Conservation (phyloP, 768 basidiomycete genomes). For the Psilocybe subaeruginosa region DNA sequence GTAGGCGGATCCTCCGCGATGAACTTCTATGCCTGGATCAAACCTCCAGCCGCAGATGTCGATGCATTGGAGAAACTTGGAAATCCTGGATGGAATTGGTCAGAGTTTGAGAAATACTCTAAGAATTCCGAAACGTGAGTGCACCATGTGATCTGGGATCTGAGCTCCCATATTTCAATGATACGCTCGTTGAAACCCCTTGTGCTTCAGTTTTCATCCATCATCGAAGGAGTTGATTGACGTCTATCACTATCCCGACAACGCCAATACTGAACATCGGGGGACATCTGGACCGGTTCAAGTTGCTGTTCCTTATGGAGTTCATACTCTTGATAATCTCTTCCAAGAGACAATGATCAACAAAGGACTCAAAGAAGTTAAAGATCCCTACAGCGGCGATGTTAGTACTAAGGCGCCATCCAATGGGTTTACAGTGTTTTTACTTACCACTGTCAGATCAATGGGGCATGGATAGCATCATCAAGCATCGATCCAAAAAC, state of each 20-base stretch:
- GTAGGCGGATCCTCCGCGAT: conserved; percentile 47
- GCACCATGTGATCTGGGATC: not conserved
- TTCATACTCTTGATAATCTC: conserved; percentile 29
- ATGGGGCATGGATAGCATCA: conserved; percentile 22
- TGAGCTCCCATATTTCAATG: not conserved
- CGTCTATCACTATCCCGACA: conserved; percentile 26
- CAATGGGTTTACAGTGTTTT: too few species aligned
- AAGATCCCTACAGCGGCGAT: conserved; percentile 34
- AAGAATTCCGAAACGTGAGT: conserved; percentile 40
- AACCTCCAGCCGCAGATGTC: conserved; percentile 33
- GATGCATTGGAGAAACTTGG: conserved; percentile 49
- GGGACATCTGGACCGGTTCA: conserved; percentile 34
- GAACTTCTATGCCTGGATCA: conserved; percentile 43
- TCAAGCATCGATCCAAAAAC: conserved; percentile 14
- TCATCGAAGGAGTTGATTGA: conserved; percentile 28
- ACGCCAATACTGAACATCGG: conserved; percentile 25
- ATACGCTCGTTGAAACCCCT: not conserved
- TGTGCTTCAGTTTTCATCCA: conserved; percentile 28
- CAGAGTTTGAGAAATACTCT: conserved; percentile 40
- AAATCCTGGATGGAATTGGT: conserved; percentile 61
- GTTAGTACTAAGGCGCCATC: not conserved
- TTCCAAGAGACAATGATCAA: conserved; percentile 28
- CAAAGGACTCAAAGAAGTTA: conserved; percentile 25
- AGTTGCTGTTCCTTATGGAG: conserved; percentile 27
- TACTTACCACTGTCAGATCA: conserved; percentile 25